These are phyloP conservation scores for Taphrina pruni DNA, from an alignment of 1,139 yeast genomes.

Conservation along the genomic window DNA sequence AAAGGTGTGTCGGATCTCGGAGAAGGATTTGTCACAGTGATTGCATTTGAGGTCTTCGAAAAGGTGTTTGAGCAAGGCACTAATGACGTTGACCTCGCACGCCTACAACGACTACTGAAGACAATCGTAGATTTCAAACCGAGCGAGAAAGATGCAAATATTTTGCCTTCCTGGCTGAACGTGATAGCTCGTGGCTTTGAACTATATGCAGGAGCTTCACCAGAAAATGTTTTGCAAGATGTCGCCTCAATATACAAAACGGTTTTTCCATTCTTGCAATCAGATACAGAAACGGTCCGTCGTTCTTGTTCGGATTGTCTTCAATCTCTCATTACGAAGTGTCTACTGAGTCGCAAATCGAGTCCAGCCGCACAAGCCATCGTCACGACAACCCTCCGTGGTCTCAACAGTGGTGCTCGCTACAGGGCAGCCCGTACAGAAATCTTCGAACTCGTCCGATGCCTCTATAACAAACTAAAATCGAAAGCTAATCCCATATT, in stretches of 20 bases:
- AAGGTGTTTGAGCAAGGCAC: conserved; percentile 77
- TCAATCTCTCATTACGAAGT: conserved; percentile 72
- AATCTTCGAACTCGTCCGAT: conserved; percentile 71
- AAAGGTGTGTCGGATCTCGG: conserved; percentile 75
- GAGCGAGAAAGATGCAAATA: conserved; percentile 75
- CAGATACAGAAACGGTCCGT: conserved; percentile 71
- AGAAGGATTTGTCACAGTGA: conserved; percentile 79
- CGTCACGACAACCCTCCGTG: conserved; percentile 50
- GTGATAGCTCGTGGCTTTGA: conserved; percentile 86
- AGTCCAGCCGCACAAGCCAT: conserved; percentile 57
- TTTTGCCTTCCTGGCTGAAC: conserved; percentile 94
- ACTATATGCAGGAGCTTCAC: conserved; percentile 67
- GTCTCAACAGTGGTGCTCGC: conserved; percentile 48
- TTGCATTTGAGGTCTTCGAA: conserved; percentile 86
- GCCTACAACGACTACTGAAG: conserved; percentile 67
- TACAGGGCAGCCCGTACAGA: conserved; percentile 80
- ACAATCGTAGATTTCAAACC: conserved; percentile 78
- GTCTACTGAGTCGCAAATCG: conserved; percentile 65
- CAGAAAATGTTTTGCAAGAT: conserved; percentile 56
- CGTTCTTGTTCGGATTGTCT: conserved; percentile 85
- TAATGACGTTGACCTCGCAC: conserved; percentile 61
- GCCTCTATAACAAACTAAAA: conserved; percentile 68
- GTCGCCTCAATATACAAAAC: conserved; percentile 32
- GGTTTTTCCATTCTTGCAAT: conserved; percentile 54
- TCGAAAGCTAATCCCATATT: conserved; percentile 75